Conservation (phyloP, 2,329 filamentous ascomycete species). For the Diatrype stigma region DNA sequence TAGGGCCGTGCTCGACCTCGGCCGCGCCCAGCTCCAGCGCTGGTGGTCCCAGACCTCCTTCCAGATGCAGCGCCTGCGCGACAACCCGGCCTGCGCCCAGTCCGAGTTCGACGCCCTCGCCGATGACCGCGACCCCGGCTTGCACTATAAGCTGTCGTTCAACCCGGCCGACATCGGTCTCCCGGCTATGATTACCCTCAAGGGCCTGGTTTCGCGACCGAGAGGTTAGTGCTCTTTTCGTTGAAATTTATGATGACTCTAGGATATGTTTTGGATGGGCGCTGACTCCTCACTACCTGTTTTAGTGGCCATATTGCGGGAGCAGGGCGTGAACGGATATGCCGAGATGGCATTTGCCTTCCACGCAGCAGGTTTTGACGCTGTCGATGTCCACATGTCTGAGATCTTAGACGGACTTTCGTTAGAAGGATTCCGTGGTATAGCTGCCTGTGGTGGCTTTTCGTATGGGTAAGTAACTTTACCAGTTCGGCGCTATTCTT, state of each 20-base stretch:
- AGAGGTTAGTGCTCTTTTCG: constrained; percentile 31
- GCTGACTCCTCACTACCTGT: constrained; percentile 51
- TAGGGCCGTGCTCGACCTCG: constrained; percentile 63
- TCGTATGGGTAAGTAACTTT: constrained; percentile 70
- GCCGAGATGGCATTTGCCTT: constrained; percentile 99
- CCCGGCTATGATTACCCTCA: constrained; percentile 61
- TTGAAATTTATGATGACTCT: too few relatives aligned
- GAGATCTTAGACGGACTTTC: constrained; percentile 79
- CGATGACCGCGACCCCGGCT: constrained; percentile 73
- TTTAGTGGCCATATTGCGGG: constrained; percentile 85
- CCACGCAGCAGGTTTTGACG: constrained; percentile 82
- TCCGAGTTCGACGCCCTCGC: constrained; percentile 72
- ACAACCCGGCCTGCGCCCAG: constrained; percentile 84
- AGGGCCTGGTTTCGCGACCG: constrained; percentile 27
- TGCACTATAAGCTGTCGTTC: constrained; percentile 80
- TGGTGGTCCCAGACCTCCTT: constrained; percentile 87
- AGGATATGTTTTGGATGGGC: constrained; percentile 22
- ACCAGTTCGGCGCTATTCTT: not conserved
- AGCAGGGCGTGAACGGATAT: constrained; percentile 93
- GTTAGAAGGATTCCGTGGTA: constrained; percentile 76
- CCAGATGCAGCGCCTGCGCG: constrained; percentile 84
- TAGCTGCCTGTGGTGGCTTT: constrained; percentile 96
- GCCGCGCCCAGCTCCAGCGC: constrained; percentile 72
- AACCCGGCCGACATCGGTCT: constrained; percentile 73
- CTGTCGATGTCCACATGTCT: constrained; percentile 95